Conservation (phyloP, 176 grass and related monocot genomes). For the Bolboschoenus planiculmis region DNA sequence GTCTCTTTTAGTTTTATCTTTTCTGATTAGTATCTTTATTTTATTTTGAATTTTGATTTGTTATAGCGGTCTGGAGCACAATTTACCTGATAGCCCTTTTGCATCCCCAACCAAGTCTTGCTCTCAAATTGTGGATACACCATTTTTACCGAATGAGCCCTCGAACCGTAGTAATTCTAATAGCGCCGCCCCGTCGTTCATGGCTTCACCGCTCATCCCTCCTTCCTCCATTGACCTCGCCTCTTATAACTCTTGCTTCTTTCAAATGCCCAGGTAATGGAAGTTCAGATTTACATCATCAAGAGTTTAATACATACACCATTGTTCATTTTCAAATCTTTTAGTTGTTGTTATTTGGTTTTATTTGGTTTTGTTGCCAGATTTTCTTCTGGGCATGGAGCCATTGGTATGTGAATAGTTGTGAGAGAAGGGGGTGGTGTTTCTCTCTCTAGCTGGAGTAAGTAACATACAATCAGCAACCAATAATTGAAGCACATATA, state of each 20-base stretch:
- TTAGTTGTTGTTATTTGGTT: neutral
- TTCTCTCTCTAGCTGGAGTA: conserved; percentile 41
- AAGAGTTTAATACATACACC: neutral
- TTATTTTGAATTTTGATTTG: conserved; percentile 28
- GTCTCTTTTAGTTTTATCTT: conserved; percentile 1
- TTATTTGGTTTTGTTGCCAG: conserved; percentile 23
- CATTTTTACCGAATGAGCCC: conserved; percentile 23
- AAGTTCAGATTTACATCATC: neutral
- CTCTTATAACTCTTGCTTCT: conserved; percentile 70
- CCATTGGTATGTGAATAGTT: conserved; percentile 75
- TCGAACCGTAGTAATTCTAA: conserved; percentile 9
- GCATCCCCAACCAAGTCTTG: conserved; percentile 64
- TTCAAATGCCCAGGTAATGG: conserved; percentile 72
- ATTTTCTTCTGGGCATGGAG: conserved; percentile 64
- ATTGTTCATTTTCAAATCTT: neutral
- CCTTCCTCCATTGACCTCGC: conserved; percentile 44
- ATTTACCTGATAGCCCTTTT: conserved; percentile 68
- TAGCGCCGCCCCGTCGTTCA: conserved; percentile 30
- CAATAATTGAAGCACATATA: conserved; percentile 7
- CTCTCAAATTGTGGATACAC: conserved; percentile 6
- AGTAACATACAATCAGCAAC: conserved; percentile 21
- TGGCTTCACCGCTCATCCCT: conserved; percentile 46
- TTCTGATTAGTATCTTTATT: conserved; percentile 22
- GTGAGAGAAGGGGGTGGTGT: neutral
- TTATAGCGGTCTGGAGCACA: conserved; percentile 55